Base-by-base conservation (phyloP, 2,329 filamentous ascomycete genomes). In the Ustilaginoidea virens region DNA sequence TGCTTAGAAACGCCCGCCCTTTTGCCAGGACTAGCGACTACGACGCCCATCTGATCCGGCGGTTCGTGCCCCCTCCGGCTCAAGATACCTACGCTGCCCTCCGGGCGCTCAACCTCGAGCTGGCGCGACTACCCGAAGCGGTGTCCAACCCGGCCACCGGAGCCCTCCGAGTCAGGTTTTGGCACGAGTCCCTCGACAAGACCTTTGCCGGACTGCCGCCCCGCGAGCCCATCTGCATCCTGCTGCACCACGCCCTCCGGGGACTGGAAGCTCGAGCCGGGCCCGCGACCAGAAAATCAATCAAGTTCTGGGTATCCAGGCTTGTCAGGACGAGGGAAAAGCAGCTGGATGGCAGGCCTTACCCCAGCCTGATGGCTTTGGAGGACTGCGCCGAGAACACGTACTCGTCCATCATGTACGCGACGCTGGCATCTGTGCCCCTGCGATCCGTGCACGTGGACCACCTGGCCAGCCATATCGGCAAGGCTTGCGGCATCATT, bases 301-400 rank as follows among this genome's bases (percentile, higher is more conserved):
- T 76, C 53, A 78, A 74, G 45, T 78, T 75, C 46, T 85, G 80
- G 79, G 60, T 83, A 19, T 64, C 72, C 30, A 73, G 85, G 28
- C 61, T 96, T 40, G 75, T 96, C 45, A 76, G 67, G 46, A 79
- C 83, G 4, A 67, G 90, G 29, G 82, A 92, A 52, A 75, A 80
- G 44, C 72, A 86, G 43, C 73, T 94, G 53, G 74, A 76, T 23
- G 90, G 92, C 48, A 70, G 79, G 14, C 83, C 87, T 0, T 94
- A 85, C 45, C 60, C 79, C 0, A 78, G 59, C 27, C 52, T 96
- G 25, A 64, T 69, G 2, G 67, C 74, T 1, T 57, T 96, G 29
- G 90, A 98, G 46, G 76, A 73, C 26, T 94, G 96, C 46, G 82
- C 82, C 1, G 90, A 98, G 53, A 85, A 85, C 42, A 96, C 90